phyloP scores from a whole-genome alignment of 2,329 filamentous ascomycete species.

The Fusarium chaquense region DNA sequence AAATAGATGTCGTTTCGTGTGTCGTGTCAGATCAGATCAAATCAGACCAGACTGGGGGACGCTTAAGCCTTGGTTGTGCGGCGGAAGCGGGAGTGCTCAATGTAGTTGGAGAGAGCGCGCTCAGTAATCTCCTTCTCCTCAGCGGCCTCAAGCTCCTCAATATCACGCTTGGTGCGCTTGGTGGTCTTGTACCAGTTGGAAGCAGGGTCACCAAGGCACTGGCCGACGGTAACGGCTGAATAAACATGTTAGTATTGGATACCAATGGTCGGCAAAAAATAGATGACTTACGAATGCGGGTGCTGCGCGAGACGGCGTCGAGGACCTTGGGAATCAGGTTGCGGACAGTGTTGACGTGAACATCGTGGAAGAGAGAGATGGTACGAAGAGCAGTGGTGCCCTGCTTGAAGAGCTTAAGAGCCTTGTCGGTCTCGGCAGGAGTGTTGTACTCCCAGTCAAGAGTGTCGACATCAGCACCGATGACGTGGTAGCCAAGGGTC shows the following conservation, averaged over 20 bases:
- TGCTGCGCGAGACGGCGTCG: slow-evolving; percentile 26
- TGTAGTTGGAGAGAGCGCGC: slow-evolving; percentile 19
- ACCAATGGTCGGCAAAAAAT: too few species aligned
- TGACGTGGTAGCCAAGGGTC: slow-evolving; percentile 62
- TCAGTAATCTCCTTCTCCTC: slow-evolving; percentile 19
- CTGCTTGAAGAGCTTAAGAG: slow-evolving; percentile 45
- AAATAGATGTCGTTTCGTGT: slow-evolving; percentile 3
- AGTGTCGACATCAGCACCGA: slow-evolving; percentile 68
- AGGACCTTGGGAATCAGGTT: slow-evolving; percentile 32
- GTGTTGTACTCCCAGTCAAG: slow-evolving; percentile 62
- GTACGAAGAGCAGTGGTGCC: slow-evolving; percentile 51
- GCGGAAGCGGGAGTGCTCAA: slow-evolving; percentile 34
- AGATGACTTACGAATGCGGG: slow-evolving; percentile 21
- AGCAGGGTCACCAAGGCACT: slow-evolving; percentile 38
- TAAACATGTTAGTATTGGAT: slow-evolving; percentile 28
- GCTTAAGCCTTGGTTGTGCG: slow-evolving; percentile 16
- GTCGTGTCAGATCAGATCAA: not conserved
- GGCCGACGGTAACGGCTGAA: slow-evolving; percentile 49
- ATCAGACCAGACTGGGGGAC: not conserved
- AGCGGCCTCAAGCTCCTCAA: slow-evolving; percentile 9
- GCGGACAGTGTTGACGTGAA: slow-evolving; percentile 55
- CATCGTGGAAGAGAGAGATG: slow-evolving; percentile 63
- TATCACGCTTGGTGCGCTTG: slow-evolving; percentile 31
- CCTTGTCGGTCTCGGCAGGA: slow-evolving; percentile 35
- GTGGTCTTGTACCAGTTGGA: slow-evolving; percentile 36